Percentiles rank a stretch among this genome's conserved stretches.
Evolutionary conservation across 2,329 filamentous ascomycete genomes (phyloP).

Genomic region (Calonectria montana): DNA sequence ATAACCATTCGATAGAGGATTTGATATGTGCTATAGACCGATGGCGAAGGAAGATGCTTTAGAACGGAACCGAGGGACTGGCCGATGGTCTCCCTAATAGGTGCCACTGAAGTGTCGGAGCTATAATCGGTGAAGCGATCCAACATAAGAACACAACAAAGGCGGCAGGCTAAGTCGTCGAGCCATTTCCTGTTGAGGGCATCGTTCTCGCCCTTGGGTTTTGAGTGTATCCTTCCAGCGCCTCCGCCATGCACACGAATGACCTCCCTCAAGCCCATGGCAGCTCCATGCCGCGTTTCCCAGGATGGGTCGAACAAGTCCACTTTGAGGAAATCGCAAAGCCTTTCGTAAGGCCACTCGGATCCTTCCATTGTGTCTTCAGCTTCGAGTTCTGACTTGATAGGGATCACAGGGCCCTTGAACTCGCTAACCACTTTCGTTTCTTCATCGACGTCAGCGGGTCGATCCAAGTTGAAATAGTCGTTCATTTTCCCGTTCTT

Average conservation of each 20-base stretch:
- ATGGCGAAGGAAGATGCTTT: constrained; percentile 81
- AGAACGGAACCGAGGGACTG: constrained; percentile 92
- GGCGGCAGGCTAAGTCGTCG: constrained; percentile 92
- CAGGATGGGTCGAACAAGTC: constrained; percentile 94
- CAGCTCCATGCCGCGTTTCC: constrained; percentile 96
- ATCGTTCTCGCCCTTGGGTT: constrained; percentile 80
- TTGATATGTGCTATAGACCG: constrained; percentile 86
- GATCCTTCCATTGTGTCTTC: constrained; percentile 81
- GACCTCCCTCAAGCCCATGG: constrained; percentile 93
- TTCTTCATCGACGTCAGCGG: constrained; percentile 84
- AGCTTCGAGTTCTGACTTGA: constrained; percentile 87
- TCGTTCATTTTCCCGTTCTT: constrained; percentile 77
- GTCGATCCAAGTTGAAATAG: constrained; percentile 90
- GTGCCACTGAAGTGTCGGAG: constrained; percentile 95
- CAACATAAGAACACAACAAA: constrained; percentile 96
- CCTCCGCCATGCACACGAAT: constrained; percentile 91
- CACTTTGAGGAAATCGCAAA: constrained; percentile 93
- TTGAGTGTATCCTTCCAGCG: constrained; percentile 81
- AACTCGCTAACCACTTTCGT: constrained; percentile 95
- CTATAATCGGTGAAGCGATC: constrained; percentile 98
- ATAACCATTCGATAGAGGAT: constrained; percentile 92
- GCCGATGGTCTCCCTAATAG: constrained; percentile 94
- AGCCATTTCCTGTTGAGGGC: constrained; percentile 85
- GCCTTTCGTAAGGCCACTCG: constrained; percentile 93
- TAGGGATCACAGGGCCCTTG: constrained; percentile 83